Percentiles rank a stretch among this genome's conserved stretches.
Evolutionary conservation across 2,329 filamentous ascomycete genomes (phyloP).

Genomic region (Neopestalotiopsis sp.): DNA sequence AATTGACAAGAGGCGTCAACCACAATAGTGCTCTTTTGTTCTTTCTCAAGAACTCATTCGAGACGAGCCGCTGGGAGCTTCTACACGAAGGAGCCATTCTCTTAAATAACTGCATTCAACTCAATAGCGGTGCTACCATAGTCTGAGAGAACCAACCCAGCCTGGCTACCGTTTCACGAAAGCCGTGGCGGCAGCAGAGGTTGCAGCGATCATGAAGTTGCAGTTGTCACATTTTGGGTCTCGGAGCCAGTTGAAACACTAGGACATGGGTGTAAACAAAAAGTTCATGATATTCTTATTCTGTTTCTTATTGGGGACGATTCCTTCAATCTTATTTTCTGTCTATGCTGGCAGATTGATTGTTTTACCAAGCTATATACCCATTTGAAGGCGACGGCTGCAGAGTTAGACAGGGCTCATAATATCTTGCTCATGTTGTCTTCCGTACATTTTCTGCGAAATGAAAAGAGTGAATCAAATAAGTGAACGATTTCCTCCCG

Average conservation of each 20-base stretch:
- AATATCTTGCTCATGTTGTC: neutral
- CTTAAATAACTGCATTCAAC: slow-evolving; percentile 78
- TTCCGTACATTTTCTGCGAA: neutral
- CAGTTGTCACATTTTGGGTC: too few relatives aligned
- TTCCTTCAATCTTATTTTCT: neutral
- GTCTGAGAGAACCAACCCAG: neutral
- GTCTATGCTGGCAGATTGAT: neutral
- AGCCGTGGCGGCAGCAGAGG: too few relatives aligned
- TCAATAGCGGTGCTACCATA: slow-evolving; percentile 42
- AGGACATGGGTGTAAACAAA: neutral
- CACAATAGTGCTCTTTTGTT: slow-evolving; percentile 81
- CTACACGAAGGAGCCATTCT: slow-evolving; percentile 85
- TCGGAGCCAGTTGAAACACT: too few relatives aligned
- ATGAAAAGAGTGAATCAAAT: neutral
- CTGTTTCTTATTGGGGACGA: neutral
- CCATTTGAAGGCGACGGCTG: neutral
- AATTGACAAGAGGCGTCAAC: slow-evolving; percentile 76
- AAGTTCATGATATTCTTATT: neutral
- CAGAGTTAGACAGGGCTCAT: neutral
- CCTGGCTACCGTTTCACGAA: too few relatives aligned
- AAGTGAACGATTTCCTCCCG: too few relatives aligned
- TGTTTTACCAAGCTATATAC: neutral
- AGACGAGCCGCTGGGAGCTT: slow-evolving; percentile 86
- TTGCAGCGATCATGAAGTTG: too few relatives aligned
- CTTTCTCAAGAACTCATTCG: slow-evolving; percentile 81